Evolutionary conservation across 1,284 basidiomycete species (phyloP), one percentile per base, ranked within the genome.

Genomic region (Phellopilus nigrolimitatus): DNA sequence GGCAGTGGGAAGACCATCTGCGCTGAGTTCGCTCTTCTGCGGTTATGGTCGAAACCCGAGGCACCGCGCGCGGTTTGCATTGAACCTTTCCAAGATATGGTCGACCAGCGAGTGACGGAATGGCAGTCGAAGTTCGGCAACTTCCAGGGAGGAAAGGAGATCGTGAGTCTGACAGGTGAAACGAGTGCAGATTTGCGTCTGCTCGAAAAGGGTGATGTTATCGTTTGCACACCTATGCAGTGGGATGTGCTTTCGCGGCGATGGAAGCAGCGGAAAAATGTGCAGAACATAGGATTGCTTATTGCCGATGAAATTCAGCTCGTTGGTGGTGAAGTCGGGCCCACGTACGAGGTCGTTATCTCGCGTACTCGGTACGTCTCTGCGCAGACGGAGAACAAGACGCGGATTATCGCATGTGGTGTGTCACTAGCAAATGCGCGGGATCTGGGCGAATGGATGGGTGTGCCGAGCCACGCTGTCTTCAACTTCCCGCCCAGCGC

Each of bases 401-500:
- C 94, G 0, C 84, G 95, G 41, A 90, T 99, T 52, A 88, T 99
- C 34, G 95, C 93, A 0, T 93, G 93, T 62, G 86, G 88, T 55
- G 94, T 97, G 1, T 97, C 95, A 1, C 76, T 99, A 10, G 91
- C 94, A n/a, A 98, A 99, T 62, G 95, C 94, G 1, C 79, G 89
- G 22, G 97, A 99, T 66, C 74, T 99, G 0, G 94, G 95, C 27
- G 95, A 99, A 64, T 99, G 97, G 97, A 92, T 99, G 68, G 95
- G 95, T 27, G 94, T 88, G 0, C 86, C 88, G 1, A 84, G 87
- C 3, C 92, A 95, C 65, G 88, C 89, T 6, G 91, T 97, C 57
- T 98, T 99, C 84, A 98, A 99, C 72, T 97, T 99, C 70, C 90
- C 92, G 0, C 95, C 95, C 56, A 90, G 91, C 61, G 92, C 95